A percentile compares a stretch with the other conserved stretches of the same genome.
Conservation (phyloP, 2,329 filamentous ascomycete species). For the Teratosphaeria destructans region DNA sequence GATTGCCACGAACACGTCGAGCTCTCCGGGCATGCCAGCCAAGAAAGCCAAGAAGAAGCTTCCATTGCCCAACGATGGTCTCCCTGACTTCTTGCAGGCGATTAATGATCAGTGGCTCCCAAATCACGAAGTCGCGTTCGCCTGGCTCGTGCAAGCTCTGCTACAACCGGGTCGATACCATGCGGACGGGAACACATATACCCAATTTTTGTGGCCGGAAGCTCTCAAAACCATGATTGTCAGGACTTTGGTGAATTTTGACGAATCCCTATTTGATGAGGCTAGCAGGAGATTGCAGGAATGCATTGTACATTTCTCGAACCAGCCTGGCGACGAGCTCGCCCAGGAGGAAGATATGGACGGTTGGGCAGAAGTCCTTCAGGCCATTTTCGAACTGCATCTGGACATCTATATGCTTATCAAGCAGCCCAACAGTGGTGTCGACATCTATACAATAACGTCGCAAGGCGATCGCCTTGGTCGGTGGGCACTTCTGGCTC, state of each 20-base stretch:
- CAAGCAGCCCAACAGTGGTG: constrained; percentile 48
- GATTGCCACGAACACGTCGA: constrained; percentile 2
- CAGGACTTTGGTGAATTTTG: constrained; percentile 42
- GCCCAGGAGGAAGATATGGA: background rate
- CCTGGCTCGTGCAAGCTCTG: constrained; percentile 41
- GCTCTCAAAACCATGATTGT: constrained; percentile 45
- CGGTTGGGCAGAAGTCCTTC: constrained; percentile 40
- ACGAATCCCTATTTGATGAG: constrained; percentile 40
- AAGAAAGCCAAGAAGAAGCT: background rate
- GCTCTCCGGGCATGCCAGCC: background rate
- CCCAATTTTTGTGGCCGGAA: constrained; percentile 44
- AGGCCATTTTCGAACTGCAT: constrained; percentile 57
- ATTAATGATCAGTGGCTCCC: constrained; percentile 40
- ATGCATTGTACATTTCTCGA: background rate
- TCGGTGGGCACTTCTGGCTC: constrained; percentile 50
- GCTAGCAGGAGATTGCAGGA: constrained; percentile 6
- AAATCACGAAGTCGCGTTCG: constrained; percentile 42
- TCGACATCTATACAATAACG: constrained; percentile 40
- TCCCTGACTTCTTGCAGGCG: constrained; percentile 31
- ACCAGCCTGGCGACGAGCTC: background rate
- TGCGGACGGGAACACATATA: constrained; percentile 33
- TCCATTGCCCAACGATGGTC: constrained; percentile 21
- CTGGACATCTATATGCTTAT: constrained; percentile 56
- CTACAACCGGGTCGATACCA: constrained; percentile 32
- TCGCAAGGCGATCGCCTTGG: constrained; percentile 49